Percentiles rank a stretch among this genome's conserved stretches.
These are phyloP conservation scores for Crithidia expoeki DNA, from an alignment of 208 protist species.

Conservation along the genomic window DNA sequence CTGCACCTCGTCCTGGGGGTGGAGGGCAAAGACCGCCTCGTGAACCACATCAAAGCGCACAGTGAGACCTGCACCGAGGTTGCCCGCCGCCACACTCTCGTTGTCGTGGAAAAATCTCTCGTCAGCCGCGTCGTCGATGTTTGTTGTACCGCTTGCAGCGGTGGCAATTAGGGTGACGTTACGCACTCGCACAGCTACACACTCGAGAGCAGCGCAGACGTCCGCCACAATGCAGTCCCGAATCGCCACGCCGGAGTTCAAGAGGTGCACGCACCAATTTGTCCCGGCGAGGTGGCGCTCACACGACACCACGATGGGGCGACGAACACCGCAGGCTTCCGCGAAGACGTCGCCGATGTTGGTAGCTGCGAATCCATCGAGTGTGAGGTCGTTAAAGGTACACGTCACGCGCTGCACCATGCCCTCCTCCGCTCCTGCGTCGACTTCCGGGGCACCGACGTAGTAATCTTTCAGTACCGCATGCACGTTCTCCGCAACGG, in stretches of 20 bases:
- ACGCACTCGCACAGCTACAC: conserved; percentile 19
- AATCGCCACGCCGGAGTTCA: background rate
- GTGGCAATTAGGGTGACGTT: conserved; percentile 24
- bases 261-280: conserved; percentile 4
- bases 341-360: conserved; percentile 20
- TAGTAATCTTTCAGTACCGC: background rate
- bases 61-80: conserved; percentile 8
- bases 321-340: conserved; percentile 9
- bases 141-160: background rate
- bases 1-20: conserved; percentile 20
- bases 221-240: conserved; percentile 25
- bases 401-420: background rate
- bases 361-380: background rate
- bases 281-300: conserved; percentile 3
- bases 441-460: background rate
- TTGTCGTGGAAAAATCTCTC: background rate
- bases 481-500: background rate
- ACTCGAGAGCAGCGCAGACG: conserved; percentile 29
- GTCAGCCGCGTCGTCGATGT: background rate
- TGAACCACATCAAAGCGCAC: conserved; percentile 30
- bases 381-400: conserved; percentile 14
- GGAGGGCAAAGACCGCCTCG: conserved; percentile 15
- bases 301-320: background rate
- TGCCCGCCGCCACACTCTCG: background rate
- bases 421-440: background rate